These are phyloP conservation scores for Wickerhamomyces ciferrii DNA, from an alignment of 805 yeast species.

Conservation along the genomic window DNA sequence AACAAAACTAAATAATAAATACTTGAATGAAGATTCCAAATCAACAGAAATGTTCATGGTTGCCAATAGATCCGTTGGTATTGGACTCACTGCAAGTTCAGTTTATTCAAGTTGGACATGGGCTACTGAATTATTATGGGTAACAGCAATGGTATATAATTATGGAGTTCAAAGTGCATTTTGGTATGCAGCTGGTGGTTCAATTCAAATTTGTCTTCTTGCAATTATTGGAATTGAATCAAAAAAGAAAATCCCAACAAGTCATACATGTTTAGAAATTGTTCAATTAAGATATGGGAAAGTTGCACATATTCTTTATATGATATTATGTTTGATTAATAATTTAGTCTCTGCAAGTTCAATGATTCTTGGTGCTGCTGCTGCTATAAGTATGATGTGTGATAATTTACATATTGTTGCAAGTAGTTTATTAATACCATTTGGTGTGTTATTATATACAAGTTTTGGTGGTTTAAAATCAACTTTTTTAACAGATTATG, in stretches of 20 bases:
- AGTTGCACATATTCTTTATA: conserved; percentile 26
- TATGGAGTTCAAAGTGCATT: conserved; percentile 34
- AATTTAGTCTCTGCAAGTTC: conserved; percentile 30
- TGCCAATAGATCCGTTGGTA: conserved; percentile 32
- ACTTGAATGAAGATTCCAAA: conserved; percentile 32
- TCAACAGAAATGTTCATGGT: conserved; percentile 35
- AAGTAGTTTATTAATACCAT: conserved; percentile 34
- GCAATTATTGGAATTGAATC: conserved; percentile 29
- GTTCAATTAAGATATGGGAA: conserved; percentile 30
- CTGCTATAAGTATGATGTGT: conserved; percentile 26
- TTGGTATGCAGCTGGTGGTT: conserved; percentile 29
- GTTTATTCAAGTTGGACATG: conserved; percentile 42
- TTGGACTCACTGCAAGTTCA: conserved; percentile 35
- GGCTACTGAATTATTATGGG: conserved; percentile 31
- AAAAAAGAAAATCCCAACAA: conserved; percentile 32
- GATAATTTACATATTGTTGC: conserved; percentile 41
- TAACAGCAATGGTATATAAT: conserved; percentile 31
- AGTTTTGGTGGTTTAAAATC: conserved; percentile 43
- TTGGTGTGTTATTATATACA: conserved; percentile 41
- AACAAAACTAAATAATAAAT: conserved; percentile 27
- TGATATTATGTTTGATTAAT: conserved; percentile 28
- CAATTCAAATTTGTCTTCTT: conserved; percentile 30
- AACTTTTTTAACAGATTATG: conserved; percentile 44
- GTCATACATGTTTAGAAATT: conserved; percentile 33
- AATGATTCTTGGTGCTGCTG: conserved; percentile 37